Conservation (phyloP, 495 filamentous ascomycete species). For the Aspergillus ellipticus region DNA sequence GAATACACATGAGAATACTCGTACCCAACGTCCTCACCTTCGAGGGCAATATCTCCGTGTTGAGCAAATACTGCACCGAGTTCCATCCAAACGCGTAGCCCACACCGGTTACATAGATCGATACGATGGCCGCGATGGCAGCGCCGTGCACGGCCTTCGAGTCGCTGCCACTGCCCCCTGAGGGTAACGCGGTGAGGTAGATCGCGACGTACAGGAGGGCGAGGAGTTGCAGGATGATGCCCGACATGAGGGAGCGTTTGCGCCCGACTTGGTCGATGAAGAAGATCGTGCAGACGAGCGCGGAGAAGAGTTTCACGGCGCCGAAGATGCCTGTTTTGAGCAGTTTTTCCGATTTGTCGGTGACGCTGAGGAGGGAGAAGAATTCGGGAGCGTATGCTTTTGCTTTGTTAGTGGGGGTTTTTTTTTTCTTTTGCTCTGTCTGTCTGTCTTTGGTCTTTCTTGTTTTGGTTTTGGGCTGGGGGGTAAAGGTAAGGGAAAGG, state of each 20-base stretch:
- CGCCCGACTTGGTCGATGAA: conserved; percentile 63
- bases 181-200: conserved; percentile 40
- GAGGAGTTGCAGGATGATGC: conserved; percentile 53
- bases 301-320: conserved; percentile 56
- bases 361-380: conserved; percentile 57
- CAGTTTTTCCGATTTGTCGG: conserved; percentile 52
- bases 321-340: conserved; percentile 64
- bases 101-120: conserved; percentile 53
- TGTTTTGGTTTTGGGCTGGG: too few species aligned
- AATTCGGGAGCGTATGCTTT: conserved; percentile 56
- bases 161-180: neutral
- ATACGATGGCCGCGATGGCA: conserved; percentile 47
- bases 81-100: conserved; percentile 69
- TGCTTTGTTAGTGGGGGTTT: neutral
- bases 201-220: conserved; percentile 59
- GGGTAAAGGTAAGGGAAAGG: too few species aligned
- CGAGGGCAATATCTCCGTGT: conserved; percentile 64
- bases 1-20: conserved; percentile 37
- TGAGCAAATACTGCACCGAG: conserved; percentile 63
- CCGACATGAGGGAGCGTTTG: conserved; percentile 50
- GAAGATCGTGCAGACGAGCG: conserved; percentile 56
- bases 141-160: conserved; percentile 12
- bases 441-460: too few species aligned
- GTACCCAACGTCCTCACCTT: too few species aligned
- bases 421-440: too few species aligned